Percentiles rank a stretch among this genome's conserved stretches.
These are phyloP conservation scores for Thermothielavioides terrestris DNA, from an alignment of 495 filamentous ascomycete species.

Conservation along the genomic window DNA sequence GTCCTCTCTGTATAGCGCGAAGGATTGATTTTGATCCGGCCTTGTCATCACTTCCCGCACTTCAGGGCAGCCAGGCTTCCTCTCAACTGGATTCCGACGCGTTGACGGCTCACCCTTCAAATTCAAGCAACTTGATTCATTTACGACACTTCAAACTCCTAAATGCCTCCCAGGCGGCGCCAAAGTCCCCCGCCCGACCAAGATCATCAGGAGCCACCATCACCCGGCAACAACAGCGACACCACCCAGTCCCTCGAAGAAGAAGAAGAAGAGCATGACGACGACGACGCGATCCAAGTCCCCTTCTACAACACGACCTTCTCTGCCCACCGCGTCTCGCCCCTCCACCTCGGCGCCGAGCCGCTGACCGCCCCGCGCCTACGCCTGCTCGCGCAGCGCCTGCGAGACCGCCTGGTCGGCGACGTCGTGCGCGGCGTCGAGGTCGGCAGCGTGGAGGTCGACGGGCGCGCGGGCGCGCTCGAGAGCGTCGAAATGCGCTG, in stretches of 20 bases:
- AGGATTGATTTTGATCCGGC: no score
- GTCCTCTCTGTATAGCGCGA: no score
- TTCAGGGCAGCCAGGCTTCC: no score
- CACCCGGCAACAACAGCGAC: neutral
- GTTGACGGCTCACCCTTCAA: neutral
- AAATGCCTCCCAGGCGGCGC: conserved; percentile 4
- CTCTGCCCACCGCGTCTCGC: conserved; percentile 38
- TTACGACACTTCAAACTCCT: neutral
- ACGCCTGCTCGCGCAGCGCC: conserved; percentile 25
- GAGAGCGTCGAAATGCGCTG: conserved; percentile 30
- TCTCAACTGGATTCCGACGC: no score
- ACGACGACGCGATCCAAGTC: neutral
- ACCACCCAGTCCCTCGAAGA: neutral
- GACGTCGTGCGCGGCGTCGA: conserved; percentile 44
- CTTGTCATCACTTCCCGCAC: no score
- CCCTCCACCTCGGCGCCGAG: conserved; percentile 31
- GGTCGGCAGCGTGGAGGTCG: conserved; percentile 40
- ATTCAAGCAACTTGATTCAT: neutral
- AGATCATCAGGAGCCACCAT: neutral
- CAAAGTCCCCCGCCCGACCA: neutral
- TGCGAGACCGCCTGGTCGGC: conserved; percentile 38
- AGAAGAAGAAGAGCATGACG: neutral
- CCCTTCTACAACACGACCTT: conserved; percentile 44
- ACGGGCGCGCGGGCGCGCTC: conserved; percentile 32
- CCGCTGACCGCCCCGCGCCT: conserved; percentile 20